Conservation (phyloP, 2,329 filamentous ascomycete genomes). For the Stemphylium vesicarium region DNA sequence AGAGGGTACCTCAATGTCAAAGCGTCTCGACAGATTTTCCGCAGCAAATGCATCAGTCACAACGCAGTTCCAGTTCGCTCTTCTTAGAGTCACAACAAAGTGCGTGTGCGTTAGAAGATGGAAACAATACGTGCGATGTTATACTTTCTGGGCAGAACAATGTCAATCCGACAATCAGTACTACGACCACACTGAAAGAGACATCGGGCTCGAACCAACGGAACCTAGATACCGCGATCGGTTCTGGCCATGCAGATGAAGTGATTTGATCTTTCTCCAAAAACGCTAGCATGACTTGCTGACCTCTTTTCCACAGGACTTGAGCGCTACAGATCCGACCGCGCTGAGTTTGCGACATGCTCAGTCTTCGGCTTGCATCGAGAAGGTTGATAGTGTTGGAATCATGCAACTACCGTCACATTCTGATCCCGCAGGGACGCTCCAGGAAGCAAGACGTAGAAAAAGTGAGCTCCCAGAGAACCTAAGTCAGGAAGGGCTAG, state of each 20-base stretch:
- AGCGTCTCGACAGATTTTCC: conserved; percentile 4
- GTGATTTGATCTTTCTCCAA: conserved; percentile 5
- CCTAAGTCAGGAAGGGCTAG: too few species aligned
- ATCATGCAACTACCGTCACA: too few species aligned
- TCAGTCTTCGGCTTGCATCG: too few species aligned
- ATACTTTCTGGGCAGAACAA: conserved; percentile 4
- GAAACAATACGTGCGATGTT: conserved; percentile 2
- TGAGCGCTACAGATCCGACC: too few species aligned
- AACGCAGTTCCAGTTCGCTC: conserved; percentile 4
- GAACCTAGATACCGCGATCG: conserved; percentile 3
- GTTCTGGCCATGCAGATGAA: conserved; percentile 7
- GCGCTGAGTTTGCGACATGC: too few species aligned
- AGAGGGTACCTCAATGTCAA: conserved; percentile 1
- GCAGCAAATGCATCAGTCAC: conserved; percentile 5
- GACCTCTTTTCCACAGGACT: conserved; percentile 3
- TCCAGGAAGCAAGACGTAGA: too few species aligned
- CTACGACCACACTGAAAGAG: conserved; percentile 6
- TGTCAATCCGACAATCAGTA: conserved; percentile 1
- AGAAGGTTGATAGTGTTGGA: too few species aligned
- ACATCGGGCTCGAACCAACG: conserved; percentile 5
- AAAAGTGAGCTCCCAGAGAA: too few species aligned
- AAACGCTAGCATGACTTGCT: conserved; percentile 8
- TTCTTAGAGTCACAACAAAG: conserved; percentile 4
- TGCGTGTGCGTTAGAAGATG: conserved; percentile 2
- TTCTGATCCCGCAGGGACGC: too few species aligned